Conservation (phyloP, 805 yeast genomes). For the Babjeviella inositovora region DNA sequence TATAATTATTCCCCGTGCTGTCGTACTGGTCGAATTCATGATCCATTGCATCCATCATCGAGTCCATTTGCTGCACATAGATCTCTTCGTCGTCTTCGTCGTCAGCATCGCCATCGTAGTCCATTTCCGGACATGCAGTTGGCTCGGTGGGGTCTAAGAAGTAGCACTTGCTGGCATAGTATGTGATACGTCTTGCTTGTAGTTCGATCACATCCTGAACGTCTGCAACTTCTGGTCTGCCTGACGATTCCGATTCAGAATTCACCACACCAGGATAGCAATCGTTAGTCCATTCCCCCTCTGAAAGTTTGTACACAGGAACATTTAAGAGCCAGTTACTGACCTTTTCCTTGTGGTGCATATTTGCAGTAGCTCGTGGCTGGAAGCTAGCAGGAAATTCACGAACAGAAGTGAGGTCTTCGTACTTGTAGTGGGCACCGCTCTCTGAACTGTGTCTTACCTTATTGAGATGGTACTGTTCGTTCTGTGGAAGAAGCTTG, state of each 20-base stretch:
- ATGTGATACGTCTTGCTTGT: conserved; percentile 19
- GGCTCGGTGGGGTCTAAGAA: conserved; percentile 1
- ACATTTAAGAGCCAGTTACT: conserved; percentile 7
- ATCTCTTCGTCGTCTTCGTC: conserved; percentile 1
- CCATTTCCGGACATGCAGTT: no score
- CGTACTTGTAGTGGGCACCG: neutral
- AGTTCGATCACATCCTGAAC: conserved; percentile 12
- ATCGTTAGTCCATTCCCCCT: conserved; percentile 4
- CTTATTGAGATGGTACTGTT: neutral
- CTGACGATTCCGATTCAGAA: conserved; percentile 5
- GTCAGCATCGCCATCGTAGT: no score
- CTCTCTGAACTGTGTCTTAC: conserved; percentile 2
- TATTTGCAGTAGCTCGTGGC: conserved; percentile 17
- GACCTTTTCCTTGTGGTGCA: conserved; percentile 18
- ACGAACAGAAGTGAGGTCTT: conserved; percentile 1
- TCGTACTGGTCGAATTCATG: no score
- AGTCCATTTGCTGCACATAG: no score
- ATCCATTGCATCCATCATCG: no score
- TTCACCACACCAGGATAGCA: conserved; percentile 15
- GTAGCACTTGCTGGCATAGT: conserved; percentile 10
- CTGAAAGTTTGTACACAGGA: conserved; percentile 9
- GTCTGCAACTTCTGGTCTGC: neutral
- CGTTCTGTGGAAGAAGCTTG: neutral
- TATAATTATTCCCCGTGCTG: no score
- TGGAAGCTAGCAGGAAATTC: conserved; percentile 10